Base-by-base conservation (phyloP, 2,329 filamentous ascomycete species). In the Fusarium pininemorale region DNA sequence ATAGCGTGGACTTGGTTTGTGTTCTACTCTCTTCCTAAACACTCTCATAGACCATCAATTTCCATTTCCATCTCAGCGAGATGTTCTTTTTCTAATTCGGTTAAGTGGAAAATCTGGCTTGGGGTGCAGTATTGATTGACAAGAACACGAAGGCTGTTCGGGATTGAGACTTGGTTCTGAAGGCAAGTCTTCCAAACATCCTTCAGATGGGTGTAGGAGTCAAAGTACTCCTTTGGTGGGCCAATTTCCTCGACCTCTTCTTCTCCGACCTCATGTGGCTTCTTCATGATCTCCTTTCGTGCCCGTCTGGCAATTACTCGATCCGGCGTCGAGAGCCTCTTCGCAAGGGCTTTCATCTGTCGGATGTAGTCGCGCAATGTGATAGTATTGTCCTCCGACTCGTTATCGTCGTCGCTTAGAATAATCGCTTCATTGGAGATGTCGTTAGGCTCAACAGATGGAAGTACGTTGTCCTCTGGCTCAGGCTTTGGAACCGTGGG, bases 401-500 rank as follows among this genome's bases (percentile, higher is more conserved):
- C 26, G n/a, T n/a, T n/a, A 2, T 16, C 10, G 0, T 35, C 6
- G 0, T 53, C 26, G n/a, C 26, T 39, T 3, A 24, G 0, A 15
- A 16, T 0, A 3, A 20, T 20, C 5, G n/a, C 6, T 1, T 6
- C 10, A 3, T n/a, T 50, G 1, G 10, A 0, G 0, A 3, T 9
- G 15, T 32, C 7, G 20, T 50, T 6, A 3, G 15, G 28, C 22
- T 50, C 47, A 16, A 50, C 9, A 12, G 48, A 14, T 24, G 3
- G 12, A 15, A 35, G 30, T 0, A 5, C 4, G 3, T 6, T 5
- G 3, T 51, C n/a, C 0, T 2, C 2, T 2, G 15, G 12, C 14
- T 35, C 35, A 1, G 0, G 10, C 2, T 24, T 28, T 14, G 2
- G 4, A 10, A 14, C 4, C 0, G 2, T 1, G 4, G 14, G 16